A percentile compares a stretch with the other conserved stretches of the same genome.
These are phyloP conservation scores for Tephrocybe sp. DNA, from an alignment of 768 basidiomycete species.

Conservation along the genomic window DNA sequence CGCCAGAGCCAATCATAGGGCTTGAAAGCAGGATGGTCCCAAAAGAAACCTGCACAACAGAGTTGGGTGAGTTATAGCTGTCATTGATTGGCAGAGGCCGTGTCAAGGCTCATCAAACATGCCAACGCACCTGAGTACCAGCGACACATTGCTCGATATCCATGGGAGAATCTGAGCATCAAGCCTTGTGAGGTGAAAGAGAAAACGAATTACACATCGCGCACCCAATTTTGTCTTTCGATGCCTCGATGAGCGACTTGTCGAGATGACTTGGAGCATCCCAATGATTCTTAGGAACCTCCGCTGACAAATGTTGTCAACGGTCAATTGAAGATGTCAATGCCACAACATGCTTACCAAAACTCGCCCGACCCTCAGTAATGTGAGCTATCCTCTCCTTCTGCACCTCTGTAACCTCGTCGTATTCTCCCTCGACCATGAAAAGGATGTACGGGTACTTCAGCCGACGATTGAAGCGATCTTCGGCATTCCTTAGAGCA, in stretches of 20 bases:
- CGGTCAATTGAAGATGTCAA: background rate
- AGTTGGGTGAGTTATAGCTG: background rate
- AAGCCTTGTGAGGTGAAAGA: background rate
- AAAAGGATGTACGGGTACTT: conserved; percentile 28
- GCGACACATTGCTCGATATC: conserved; percentile 29
- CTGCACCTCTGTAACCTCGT: conserved; percentile 20
- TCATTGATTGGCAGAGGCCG: background rate
- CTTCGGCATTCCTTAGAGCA: conserved; percentile 26
- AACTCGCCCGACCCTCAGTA: conserved; percentile 24
- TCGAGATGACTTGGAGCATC: conserved; percentile 22
- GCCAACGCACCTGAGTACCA: conserved; percentile 24
- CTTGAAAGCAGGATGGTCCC: conserved; percentile 24
- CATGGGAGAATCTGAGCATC: conserved; percentile 21
- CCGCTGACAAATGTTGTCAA: conserved; percentile 11
- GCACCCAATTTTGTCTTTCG: conserved; percentile 23
- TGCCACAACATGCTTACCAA: conserved; percentile 18
- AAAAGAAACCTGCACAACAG: conserved; percentile 23
- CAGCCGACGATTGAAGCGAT: conserved; percentile 27
- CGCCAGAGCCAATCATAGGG: conserved; percentile 29
- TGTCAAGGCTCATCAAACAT: background rate
- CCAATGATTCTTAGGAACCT: conserved; percentile 22
- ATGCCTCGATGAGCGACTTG: conserved; percentile 19
- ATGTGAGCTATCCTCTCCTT: conserved; percentile 22
- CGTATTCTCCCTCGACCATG: conserved; percentile 22
- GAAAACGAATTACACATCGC: background rate